These are phyloP conservation scores for Zymoseptoria crescenta DNA, from an alignment of 2,329 filamentous ascomycete genomes.

Conservation along the genomic window DNA sequence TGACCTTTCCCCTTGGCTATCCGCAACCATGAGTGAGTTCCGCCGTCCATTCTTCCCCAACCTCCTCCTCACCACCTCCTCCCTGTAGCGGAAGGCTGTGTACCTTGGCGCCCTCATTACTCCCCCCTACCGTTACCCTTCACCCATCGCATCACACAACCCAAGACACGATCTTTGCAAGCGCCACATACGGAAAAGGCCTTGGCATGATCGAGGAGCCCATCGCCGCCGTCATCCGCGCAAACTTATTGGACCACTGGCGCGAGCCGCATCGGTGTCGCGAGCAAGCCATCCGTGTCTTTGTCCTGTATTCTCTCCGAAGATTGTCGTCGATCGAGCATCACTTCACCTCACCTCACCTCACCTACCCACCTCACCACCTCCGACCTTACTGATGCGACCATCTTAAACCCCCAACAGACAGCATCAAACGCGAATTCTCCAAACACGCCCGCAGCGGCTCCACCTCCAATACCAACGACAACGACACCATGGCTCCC, in stretches of 20 bases:
- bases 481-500: conserved; percentile 11
- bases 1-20: background rate
- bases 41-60: background rate
- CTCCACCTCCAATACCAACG: conserved; percentile 7
- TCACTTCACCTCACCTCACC: background rate
- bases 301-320: background rate
- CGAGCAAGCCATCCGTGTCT: background rate
- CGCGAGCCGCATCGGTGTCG: background rate
- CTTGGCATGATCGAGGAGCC: background rate
- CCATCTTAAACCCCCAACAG: conserved; percentile 3
- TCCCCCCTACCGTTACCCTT: background rate
- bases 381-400: conserved; percentile 3
- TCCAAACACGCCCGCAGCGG: conserved; percentile 20
- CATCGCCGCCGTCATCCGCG: background rate
- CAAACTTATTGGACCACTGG: background rate
- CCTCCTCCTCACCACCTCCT: background rate
- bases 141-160: background rate
- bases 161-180: background rate
- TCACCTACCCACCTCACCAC: background rate
- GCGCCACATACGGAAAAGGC: background rate
- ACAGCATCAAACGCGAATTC: conserved; percentile 16
- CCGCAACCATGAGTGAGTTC: conserved; percentile 10
- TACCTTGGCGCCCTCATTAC: conserved; percentile 4
- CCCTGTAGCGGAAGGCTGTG: background rate
- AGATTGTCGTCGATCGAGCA: background rate